These are phyloP conservation scores for Pichia nanzhaoensis DNA, from an alignment of 805 yeast species.

Conservation along the genomic window DNA sequence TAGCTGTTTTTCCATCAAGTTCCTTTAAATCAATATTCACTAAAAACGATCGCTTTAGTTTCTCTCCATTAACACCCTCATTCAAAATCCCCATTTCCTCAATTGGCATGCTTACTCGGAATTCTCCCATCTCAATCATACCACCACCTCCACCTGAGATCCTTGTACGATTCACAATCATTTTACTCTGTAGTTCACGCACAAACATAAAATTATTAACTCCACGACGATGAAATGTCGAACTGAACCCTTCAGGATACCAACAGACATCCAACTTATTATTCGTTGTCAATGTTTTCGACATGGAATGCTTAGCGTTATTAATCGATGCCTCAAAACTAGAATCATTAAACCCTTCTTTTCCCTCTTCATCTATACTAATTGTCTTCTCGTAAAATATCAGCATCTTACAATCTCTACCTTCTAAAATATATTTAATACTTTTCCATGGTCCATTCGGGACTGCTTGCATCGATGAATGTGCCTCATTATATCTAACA, in stretches of 20 bases:
- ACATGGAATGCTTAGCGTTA: slow-evolving; percentile 6
- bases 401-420: slow-evolving; percentile 28
- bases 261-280: slow-evolving; percentile 24
- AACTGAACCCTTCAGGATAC: slow-evolving; percentile 44
- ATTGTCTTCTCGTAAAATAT: slow-evolving; percentile 22
- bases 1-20: slow-evolving; percentile 29
- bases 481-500: neutral
- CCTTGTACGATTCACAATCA: slow-evolving; percentile 34
- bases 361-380: neutral
- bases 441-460: slow-evolving; percentile 11
- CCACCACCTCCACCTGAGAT: slow-evolving; percentile 21
- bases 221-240: slow-evolving; percentile 43
- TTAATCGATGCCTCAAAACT: neutral
- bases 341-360: neutral
- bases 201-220: slow-evolving; percentile 46
- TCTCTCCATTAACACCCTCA: slow-evolving; percentile 24
- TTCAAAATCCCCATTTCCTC: slow-evolving; percentile 29
- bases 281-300: slow-evolving; percentile 14
- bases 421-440: slow-evolving; percentile 13
- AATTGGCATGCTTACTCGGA: slow-evolving; percentile 36
- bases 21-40: slow-evolving; percentile 38
- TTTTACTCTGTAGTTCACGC: slow-evolving; percentile 41
- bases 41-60: slow-evolving; percentile 32
- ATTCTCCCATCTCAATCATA: slow-evolving; percentile 34
- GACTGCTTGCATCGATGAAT: neutral